Evolutionary conservation across 371 early-diverging fungal species (phyloP).

Genomic region (Fennellomyces sp.): DNA sequence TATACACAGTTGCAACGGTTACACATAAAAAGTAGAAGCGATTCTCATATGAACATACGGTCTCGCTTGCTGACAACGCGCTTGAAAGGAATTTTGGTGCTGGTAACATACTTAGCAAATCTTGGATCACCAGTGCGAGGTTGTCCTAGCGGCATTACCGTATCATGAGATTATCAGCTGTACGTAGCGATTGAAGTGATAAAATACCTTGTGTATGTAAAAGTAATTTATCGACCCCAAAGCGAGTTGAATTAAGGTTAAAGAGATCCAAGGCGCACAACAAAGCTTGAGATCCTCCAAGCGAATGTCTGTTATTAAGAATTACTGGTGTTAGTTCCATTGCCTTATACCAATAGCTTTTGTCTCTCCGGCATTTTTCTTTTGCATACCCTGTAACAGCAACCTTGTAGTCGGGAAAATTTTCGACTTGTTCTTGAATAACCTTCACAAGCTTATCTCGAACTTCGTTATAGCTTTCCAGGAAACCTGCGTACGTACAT

Average conservation of each 20-base stretch:
- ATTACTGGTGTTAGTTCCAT: background rate
- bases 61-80: constrained; percentile 15
- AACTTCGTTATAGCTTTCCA: constrained; percentile 12
- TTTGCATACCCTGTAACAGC: constrained; percentile 20
- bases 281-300: constrained; percentile 21
- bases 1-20: background rate
- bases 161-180: no score
- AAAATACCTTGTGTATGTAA: constrained; percentile 17
- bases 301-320: constrained; percentile 5
- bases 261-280: constrained; percentile 20
- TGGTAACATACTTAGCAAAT: constrained; percentile 15
- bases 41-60: constrained; percentile 1
- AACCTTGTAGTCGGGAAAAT: constrained; percentile 21
- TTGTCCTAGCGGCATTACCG: constrained; percentile 3
- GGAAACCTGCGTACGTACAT: constrained; percentile 11
- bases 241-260: constrained; percentile 9
- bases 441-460: constrained; percentile 1
- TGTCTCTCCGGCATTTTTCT: background rate
- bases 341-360: no score
- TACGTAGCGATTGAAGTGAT: no score
- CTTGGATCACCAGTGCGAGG: constrained; percentile 18
- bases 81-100: constrained; percentile 2
- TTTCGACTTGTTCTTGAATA: constrained; percentile 2
- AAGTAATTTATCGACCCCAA: constrained; percentile 4
- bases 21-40: background rate